Evolutionary conservation across 257 asterid species (phyloP).

Genomic region (Leonotis leonurus): DNA sequence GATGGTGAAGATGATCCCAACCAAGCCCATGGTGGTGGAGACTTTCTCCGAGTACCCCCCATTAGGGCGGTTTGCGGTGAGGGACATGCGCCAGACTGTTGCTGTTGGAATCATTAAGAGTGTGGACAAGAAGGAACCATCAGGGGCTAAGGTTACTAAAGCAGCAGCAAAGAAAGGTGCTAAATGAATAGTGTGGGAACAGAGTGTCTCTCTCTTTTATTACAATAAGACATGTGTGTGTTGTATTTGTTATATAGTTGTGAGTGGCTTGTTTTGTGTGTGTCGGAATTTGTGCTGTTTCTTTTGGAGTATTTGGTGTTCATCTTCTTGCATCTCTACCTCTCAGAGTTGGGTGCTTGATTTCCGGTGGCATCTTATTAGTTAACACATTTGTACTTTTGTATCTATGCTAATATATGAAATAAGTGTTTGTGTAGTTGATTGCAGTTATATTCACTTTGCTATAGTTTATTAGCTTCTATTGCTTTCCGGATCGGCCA

Average conservation of each 20-base stretch:
- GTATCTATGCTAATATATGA: background rate
- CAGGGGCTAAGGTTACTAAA: too few species aligned
- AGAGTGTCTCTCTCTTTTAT: background rate
- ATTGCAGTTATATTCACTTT: too few species aligned
- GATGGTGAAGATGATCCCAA: slow-evolving; percentile 33
- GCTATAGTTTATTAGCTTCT: too few species aligned
- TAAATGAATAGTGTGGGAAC: slow-evolving; percentile 17
- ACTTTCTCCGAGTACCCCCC: slow-evolving; percentile 35
- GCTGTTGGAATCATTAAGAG: slow-evolving; percentile 40
- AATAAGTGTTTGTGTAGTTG: background rate
- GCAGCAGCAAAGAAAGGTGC: slow-evolving; percentile 46
- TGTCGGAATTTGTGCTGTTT: background rate
- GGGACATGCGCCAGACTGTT: slow-evolving; percentile 45
- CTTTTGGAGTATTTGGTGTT: too few species aligned
- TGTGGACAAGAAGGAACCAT: slow-evolving; percentile 37
- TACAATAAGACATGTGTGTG: background rate
- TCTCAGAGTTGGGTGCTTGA: slow-evolving; percentile 33
- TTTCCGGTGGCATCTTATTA: slow-evolving; percentile 20
- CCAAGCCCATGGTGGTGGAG: slow-evolving; percentile 39
- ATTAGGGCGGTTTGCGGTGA: slow-evolving; percentile 33
- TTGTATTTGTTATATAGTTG: background rate
- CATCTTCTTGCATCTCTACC: background rate
- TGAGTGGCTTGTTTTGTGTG: background rate
- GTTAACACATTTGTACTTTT: too few species aligned
- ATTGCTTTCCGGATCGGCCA: too few species aligned